Percentiles rank a stretch among this genome's conserved stretches.
These are phyloP conservation scores for Tuber borchii DNA, from an alignment of 495 filamentous ascomycete species.

Conservation along the genomic window DNA sequence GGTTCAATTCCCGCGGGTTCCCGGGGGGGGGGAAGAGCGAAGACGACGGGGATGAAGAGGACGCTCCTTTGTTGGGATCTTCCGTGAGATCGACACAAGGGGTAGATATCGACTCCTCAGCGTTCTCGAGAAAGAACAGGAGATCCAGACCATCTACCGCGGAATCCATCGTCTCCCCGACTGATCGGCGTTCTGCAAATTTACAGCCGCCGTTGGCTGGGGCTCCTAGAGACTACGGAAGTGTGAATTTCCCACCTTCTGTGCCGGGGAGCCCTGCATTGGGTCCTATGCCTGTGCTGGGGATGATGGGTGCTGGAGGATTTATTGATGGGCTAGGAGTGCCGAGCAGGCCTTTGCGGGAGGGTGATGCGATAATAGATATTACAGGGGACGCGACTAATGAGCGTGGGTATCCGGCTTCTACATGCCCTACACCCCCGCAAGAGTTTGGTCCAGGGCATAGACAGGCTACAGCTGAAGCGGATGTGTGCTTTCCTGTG, in stretches of 20 bases:
- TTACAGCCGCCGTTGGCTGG: slow-evolving; percentile 2
- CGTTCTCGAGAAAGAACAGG: slow-evolving; percentile 25
- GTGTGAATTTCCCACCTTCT: slow-evolving; percentile 91
- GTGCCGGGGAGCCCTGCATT: slow-evolving; percentile 68
- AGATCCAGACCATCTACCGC: slow-evolving; percentile 32
- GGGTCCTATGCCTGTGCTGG: slow-evolving; percentile 42
- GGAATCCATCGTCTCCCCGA: slow-evolving; percentile 2
- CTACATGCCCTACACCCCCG: slow-evolving; percentile 33
- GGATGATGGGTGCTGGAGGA: slow-evolving; percentile 17
- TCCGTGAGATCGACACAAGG: slow-evolving; percentile 33
- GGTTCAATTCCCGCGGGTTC: slow-evolving; percentile 15
- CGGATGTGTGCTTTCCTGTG: slow-evolving; percentile 76
- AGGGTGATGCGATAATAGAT: slow-evolving; percentile 44
- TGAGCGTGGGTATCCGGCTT: slow-evolving; percentile 23
- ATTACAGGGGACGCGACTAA: slow-evolving; percentile 25
- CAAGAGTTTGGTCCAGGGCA: slow-evolving; percentile 27
- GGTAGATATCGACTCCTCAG: slow-evolving; percentile 9
- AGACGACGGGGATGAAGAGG: slow-evolving; percentile 49
- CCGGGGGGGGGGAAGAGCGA: slow-evolving; percentile 34
- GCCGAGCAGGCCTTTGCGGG: slow-evolving; percentile 45
- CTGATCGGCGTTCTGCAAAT: background rate
- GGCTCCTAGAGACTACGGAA: slow-evolving; percentile 30
- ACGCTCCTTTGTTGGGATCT: slow-evolving; percentile 53
- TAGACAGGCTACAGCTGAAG: slow-evolving; percentile 52
- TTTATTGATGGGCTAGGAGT: slow-evolving; percentile 51